Evolutionary conservation across 2,329 filamentous ascomycete species (phyloP).

Genomic region (Lasiodiplodia citricola): DNA sequence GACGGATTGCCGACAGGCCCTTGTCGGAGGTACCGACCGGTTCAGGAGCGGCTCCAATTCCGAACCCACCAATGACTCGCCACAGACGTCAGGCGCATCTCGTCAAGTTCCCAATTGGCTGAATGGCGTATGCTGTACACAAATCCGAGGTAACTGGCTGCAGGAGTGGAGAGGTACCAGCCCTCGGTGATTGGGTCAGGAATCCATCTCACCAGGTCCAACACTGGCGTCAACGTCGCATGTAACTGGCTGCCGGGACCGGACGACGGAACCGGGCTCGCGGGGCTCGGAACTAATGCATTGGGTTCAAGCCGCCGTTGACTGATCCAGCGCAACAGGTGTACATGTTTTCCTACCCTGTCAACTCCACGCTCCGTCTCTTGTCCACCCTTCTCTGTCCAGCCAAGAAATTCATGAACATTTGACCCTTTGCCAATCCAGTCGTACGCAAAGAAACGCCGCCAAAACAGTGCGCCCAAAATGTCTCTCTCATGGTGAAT

Average conservation of each 20-base stretch:
- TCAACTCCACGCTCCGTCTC: conserved; percentile 22
- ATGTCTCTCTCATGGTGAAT: conserved; percentile 23
- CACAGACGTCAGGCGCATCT: not conserved
- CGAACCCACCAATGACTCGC: conserved; percentile 17
- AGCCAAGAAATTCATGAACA: conserved; percentile 6
- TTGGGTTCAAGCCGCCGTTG: conserved; percentile 15
- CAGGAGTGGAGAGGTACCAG: not conserved
- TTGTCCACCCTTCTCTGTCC: conserved; percentile 9
- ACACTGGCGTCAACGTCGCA: not conserved
- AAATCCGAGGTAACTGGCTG: conserved; percentile 18
- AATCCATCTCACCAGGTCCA: not conserved
- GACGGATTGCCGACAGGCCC: not conserved
- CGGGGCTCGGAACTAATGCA: conserved; percentile 10
- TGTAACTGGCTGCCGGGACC: not conserved
- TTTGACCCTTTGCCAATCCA: conserved; percentile 3
- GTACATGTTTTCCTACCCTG: conserved; percentile 23
- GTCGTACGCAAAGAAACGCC: conserved; percentile 19
- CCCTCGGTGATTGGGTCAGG: not conserved
- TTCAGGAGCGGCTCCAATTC: conserved; percentile 9
- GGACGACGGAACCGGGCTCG: not conserved
- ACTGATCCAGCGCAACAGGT: conserved; percentile 23
- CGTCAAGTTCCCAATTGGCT: not conserved
- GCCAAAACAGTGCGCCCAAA: conserved; percentile 23
- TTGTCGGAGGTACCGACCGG: not conserved
- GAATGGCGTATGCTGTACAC: not conserved